These are phyloP conservation scores for Phytophthora sansomeana DNA, from an alignment of 352 stramenopile species.

Conservation along the genomic window DNA sequence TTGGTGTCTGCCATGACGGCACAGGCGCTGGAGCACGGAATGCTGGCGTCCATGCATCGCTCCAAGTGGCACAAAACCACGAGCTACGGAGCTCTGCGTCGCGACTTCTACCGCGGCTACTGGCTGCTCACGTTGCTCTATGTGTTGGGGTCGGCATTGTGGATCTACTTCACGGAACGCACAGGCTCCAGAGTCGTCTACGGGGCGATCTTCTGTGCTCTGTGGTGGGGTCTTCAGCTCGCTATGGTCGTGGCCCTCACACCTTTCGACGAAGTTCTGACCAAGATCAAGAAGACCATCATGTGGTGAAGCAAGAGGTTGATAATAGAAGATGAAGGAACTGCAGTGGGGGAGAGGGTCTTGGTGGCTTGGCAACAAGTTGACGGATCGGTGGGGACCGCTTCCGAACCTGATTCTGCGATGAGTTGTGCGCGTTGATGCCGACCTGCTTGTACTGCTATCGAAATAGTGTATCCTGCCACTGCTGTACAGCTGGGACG, in stretches of 20 bases:
- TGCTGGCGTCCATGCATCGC: conserved; percentile 58
- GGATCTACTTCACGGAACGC: conserved; percentile 73
- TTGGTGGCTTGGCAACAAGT: background rate
- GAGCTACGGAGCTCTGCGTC: conserved; percentile 43
- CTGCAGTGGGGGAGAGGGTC: background rate
- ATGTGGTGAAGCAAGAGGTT: conserved; percentile 18
- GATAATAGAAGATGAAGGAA: conserved; percentile 7
- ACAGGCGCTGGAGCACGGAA: conserved; percentile 72
- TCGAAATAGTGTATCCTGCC: background rate
- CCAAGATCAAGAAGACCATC: conserved; percentile 36
- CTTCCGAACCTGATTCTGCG: no score
- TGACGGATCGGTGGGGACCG: background rate
- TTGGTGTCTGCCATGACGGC: conserved; percentile 65
- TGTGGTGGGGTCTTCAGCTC: conserved; percentile 67
- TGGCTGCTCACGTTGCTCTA: conserved; percentile 63
- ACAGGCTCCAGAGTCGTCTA: conserved; percentile 54
- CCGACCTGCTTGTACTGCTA: background rate
- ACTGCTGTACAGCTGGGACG: background rate
- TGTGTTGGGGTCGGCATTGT: conserved; percentile 47
- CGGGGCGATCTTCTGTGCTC: conserved; percentile 56
- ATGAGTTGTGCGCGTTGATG: background rate
- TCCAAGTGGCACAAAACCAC: conserved; percentile 56
- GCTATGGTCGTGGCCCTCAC: conserved; percentile 62
- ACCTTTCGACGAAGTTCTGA: conserved; percentile 62
- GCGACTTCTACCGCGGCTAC: conserved; percentile 72